Percentiles rank a stretch among this genome's conserved stretches.
Conservation (phyloP, 129 eudicot genomes). For the Artemisia tridentata region DNA sequence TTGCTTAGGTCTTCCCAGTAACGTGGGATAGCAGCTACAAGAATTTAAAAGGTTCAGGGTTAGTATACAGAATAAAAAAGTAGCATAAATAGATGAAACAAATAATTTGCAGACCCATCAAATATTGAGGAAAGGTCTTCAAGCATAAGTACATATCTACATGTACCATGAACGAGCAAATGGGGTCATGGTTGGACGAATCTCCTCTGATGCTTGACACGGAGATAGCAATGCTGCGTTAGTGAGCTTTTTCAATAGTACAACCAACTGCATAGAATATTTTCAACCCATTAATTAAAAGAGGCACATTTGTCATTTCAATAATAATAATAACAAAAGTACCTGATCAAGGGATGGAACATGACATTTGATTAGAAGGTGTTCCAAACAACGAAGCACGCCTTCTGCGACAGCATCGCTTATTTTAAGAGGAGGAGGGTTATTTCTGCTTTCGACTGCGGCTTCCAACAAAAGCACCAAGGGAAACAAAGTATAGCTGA, state of each 20-base stretch:
- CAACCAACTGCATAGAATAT: neutral
- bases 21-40: too few species aligned
- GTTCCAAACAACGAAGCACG: slow-evolving; percentile 51
- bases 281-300: neutral
- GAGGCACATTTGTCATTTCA: too few species aligned
- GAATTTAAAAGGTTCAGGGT: too few species aligned
- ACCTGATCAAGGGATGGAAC: neutral
- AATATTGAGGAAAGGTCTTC: too few species aligned
- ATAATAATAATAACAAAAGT: neutral
- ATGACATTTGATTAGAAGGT: neutral
- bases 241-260: slow-evolving; percentile 69
- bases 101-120: too few species aligned
- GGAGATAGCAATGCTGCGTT: slow-evolving; percentile 84
- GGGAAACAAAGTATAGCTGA: slow-evolving; percentile 82
- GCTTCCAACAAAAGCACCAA: slow-evolving; percentile 85
- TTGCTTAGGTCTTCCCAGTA: too few species aligned
- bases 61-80: too few species aligned
- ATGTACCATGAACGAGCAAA: too few species aligned
- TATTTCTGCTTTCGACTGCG: slow-evolving; percentile 52
- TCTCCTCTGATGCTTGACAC: slow-evolving; percentile 85
- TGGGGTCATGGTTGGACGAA: too few species aligned
- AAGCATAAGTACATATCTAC: too few species aligned
- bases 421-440: slow-evolving; percentile 33
- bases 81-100: slow-evolving; percentile 1
- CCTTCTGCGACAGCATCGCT: slow-evolving; percentile 86